Evolutionary conservation across 2,329 filamentous ascomycete genomes (phyloP).

Genomic region (Aspergillus uvarum): DNA sequence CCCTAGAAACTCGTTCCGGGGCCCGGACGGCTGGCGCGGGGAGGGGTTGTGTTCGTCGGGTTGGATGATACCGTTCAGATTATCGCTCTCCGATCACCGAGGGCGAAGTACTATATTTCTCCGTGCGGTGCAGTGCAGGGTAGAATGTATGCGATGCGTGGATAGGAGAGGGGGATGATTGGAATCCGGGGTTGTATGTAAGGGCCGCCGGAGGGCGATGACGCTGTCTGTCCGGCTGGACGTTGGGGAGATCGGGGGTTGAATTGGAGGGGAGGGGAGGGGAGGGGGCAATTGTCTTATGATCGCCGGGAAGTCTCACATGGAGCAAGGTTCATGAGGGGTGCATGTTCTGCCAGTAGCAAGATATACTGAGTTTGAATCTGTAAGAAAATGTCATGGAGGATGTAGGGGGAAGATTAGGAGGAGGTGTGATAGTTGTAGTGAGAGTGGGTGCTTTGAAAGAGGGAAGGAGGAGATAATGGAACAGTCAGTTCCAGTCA

Average conservation of each 20-base stretch:
- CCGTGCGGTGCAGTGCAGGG: constrained; percentile 18
- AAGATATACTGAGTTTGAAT: neutral
- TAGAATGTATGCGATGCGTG: constrained; percentile 12
- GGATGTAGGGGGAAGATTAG: neutral
- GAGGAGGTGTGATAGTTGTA: neutral
- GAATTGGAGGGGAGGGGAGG: neutral
- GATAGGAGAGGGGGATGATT: constrained; percentile 10
- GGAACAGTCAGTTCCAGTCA: neutral
- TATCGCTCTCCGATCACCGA: neutral
- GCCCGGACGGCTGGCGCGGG: neutral
- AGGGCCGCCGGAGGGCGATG: constrained; percentile 2
- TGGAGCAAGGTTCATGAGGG: constrained; percentile 8
- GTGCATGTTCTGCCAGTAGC: constrained; percentile 6
- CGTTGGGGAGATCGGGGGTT: neutral
- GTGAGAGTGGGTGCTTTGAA: neutral
- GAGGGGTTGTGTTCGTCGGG: neutral
- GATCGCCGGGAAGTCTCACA: constrained; percentile 1
- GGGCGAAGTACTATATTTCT: constrained; percentile 20
- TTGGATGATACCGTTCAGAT: neutral
- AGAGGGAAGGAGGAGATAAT: neutral
- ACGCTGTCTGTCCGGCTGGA: neutral
- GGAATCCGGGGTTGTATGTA: constrained; percentile 10
- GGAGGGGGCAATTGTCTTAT: neutral
- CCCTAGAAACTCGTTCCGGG: constrained; percentile 3
- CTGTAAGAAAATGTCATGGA: neutral